Conservation (phyloP, 306 rosid genomes). For the Prosopis cineraria region DNA sequence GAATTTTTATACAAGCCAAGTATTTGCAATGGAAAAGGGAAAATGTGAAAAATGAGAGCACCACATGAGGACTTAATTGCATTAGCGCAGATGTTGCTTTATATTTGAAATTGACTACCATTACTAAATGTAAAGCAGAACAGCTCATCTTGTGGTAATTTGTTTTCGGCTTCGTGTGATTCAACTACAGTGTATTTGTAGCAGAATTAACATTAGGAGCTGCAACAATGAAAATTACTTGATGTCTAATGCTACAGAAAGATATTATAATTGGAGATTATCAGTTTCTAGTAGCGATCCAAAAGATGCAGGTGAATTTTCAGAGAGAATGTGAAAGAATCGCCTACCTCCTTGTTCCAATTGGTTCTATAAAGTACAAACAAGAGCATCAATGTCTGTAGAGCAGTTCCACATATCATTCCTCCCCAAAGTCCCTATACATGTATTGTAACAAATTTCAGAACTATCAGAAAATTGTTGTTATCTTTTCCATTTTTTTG, state of each 20-base stretch:
- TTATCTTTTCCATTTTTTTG: background rate
- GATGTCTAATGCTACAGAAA: background rate
- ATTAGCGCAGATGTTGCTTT: background rate
- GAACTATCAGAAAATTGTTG: constrained; percentile 9
- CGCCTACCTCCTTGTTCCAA: constrained; percentile 52
- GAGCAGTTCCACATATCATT: constrained; percentile 50
- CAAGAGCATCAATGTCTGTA: constrained; percentile 42
- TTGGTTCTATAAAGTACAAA: constrained; percentile 47
- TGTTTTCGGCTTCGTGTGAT: background rate
- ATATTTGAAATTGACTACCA: background rate
- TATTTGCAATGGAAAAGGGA: background rate
- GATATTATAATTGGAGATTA: background rate
- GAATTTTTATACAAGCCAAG: background rate
- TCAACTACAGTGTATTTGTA: background rate
- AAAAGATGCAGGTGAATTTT: background rate
- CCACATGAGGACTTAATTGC: background rate
- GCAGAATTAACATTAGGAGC: background rate
- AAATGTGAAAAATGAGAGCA: background rate
- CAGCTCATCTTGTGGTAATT: background rate
- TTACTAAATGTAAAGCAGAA: background rate
- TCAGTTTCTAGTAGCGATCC: background rate
- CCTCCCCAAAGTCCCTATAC: constrained; percentile 58
- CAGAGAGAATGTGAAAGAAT: background rate
- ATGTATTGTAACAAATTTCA: background rate
- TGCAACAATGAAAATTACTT: background rate